A percentile compares a stretch with the other conserved stretches of the same genome.
Conservation (phyloP, 2,329 filamentous ascomycete genomes). For the Colletotrichum sp. region DNA sequence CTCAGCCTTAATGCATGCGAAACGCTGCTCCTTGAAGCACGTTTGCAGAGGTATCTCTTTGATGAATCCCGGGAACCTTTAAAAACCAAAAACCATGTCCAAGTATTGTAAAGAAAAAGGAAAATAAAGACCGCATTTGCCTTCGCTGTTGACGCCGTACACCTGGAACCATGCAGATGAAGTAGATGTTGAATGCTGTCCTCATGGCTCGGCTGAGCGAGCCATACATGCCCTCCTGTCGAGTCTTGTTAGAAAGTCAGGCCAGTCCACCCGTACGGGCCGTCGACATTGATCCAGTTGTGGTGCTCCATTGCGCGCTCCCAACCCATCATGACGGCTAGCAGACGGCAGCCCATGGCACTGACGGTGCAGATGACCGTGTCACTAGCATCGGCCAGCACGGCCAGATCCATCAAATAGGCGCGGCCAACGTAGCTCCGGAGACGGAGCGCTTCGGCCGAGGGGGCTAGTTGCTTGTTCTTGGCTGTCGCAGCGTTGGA, state of each 20-base stretch:
- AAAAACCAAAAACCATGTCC: background rate
- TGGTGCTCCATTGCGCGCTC: conserved; percentile 65
- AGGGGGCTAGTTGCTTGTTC: conserved; percentile 39
- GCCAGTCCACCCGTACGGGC: conserved; percentile 66
- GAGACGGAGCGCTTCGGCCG: conserved; percentile 65
- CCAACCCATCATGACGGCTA: conserved; percentile 90
- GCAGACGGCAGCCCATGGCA: conserved; percentile 72
- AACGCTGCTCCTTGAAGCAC: background rate
- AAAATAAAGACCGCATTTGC: background rate
- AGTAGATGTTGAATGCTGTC: background rate
- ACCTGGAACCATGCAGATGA: conserved; percentile 11
- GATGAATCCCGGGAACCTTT: background rate
- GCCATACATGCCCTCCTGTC: background rate
- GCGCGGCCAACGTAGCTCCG: conserved; percentile 79
- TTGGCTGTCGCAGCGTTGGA: conserved; percentile 36
- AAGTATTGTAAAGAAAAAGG: background rate
- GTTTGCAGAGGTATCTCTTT: conserved; percentile 2
- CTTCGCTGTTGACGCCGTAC: conserved; percentile 13
- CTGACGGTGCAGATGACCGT: conserved; percentile 79
- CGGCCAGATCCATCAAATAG: conserved; percentile 81
- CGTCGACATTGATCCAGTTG: conserved; percentile 83
- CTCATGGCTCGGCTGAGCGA: background rate
- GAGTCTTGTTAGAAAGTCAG: conserved; percentile 26
- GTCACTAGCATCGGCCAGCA: conserved; percentile 72
- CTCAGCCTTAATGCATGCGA: background rate